These are phyloP conservation scores for Radiomyces spectabilis DNA, from an alignment of 192 early-diverging fungal species.

Conservation along the genomic window DNA sequence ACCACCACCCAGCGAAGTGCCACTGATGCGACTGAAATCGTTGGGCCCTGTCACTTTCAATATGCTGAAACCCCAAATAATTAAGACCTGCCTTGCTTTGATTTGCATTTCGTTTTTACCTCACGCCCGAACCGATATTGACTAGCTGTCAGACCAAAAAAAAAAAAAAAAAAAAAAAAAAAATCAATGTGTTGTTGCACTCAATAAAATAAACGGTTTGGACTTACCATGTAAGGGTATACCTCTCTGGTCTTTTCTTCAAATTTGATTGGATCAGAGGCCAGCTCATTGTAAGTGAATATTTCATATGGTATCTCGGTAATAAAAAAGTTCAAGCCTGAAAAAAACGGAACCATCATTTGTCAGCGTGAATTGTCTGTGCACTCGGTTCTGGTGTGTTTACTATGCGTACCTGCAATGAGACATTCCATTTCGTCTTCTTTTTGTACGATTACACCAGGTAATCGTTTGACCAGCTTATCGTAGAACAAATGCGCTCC, in stretches of 20 bases:
- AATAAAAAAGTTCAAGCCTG: conserved; percentile 88
- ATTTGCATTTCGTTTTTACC: too few relatives aligned
- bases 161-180: conserved; percentile 3
- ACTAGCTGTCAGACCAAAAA: conserved; percentile 65
- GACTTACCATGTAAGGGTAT: conserved; percentile 81
- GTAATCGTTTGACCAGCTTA: conserved; percentile 31
- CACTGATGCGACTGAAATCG: conserved; percentile 83
- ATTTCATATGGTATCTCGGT: conserved; percentile 89
- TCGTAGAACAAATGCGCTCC: conserved; percentile 77
- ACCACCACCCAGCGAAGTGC: conserved; percentile 86
- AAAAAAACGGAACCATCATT: neutral
- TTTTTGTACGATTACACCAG: conserved; percentile 64
- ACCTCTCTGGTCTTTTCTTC: conserved; percentile 49
- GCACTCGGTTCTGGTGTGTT: neutral
- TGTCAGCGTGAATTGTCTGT: neutral
- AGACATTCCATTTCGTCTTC: conserved; percentile 95
- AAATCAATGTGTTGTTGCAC: conserved; percentile 31
- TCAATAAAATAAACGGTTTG: too few relatives aligned
- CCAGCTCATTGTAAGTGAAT: conserved; percentile 81
- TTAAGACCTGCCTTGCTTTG: too few relatives aligned
- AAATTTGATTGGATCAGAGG: conserved; percentile 56
- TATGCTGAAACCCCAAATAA: conserved; percentile 45
- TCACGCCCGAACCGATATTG: conserved; percentile 96
- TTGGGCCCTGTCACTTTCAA: conserved; percentile 87
- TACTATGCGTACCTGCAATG: conserved; percentile 53